Percentiles rank a stretch among this genome's conserved stretches.
Evolutionary conservation across 345 rosid genomes (phyloP).

Genomic region (Bruguiera parviflora): DNA sequence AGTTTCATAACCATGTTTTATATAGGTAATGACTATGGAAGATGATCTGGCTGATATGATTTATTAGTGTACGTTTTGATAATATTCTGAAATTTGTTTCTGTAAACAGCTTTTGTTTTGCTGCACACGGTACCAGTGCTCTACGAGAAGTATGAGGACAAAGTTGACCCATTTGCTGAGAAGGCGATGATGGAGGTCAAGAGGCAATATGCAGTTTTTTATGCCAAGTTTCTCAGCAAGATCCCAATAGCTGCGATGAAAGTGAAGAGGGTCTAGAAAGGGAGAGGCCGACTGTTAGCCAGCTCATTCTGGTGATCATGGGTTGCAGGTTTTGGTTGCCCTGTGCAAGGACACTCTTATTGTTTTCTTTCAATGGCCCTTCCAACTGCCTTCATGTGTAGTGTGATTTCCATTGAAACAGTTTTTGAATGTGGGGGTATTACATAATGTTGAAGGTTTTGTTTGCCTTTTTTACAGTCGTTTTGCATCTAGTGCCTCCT

Average conservation of each 20-base stretch:
- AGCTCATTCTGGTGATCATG: slow-evolving; percentile 2
- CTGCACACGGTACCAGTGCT: slow-evolving; percentile 66
- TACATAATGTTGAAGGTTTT: slow-evolving; percentile 7
- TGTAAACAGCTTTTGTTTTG: slow-evolving; percentile 52
- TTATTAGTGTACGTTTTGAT: not conserved
- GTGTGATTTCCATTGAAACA: slow-evolving; percentile 8
- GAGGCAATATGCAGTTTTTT: slow-evolving; percentile 47
- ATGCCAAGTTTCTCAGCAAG: slow-evolving; percentile 32
- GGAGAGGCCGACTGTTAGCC: not conserved
- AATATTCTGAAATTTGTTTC: not conserved
- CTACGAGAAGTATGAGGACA: slow-evolving; percentile 79
- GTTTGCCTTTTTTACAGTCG: not conserved
- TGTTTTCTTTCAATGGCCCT: slow-evolving; percentile 5
- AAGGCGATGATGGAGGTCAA: slow-evolving; percentile 56
- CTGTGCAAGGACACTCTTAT: slow-evolving; percentile 2
- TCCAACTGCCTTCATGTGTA: not conserved
- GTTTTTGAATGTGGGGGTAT: slow-evolving; percentile 1
- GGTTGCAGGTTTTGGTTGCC: slow-evolving; percentile 14
- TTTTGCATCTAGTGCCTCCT: not conserved
- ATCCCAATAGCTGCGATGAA: slow-evolving; percentile 27
- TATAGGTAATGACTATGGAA: slow-evolving; percentile 40
- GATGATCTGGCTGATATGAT: not conserved
- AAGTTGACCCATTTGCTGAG: slow-evolving; percentile 76
- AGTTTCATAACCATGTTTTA: slow-evolving; percentile 89
- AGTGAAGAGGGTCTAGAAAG: slow-evolving; percentile 26